Evolutionary conservation across 2,329 filamentous ascomycete genomes (phyloP), one percentile per base, ranked within the genome.

Genomic region (Bipolaris victoriae): DNA sequence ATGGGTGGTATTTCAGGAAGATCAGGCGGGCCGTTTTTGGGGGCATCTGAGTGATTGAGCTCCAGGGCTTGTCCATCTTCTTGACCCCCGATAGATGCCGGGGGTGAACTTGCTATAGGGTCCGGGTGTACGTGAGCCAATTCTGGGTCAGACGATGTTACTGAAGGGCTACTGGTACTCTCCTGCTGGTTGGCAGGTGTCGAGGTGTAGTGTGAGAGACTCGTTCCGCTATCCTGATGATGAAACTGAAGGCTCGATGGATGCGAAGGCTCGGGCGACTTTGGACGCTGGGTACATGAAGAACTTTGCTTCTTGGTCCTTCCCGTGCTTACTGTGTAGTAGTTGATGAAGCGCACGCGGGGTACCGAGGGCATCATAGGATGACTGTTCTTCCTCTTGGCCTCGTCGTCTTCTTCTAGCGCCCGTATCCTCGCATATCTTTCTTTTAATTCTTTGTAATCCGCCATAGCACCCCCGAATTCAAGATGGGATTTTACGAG

Each of bases 271-370:
- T 69, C 68, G 9, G 69, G 64, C 3, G 67, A 70, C 24, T 70
- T 71, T 1, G 63, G 61, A 5, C 68, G 67, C 11, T 69, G 62
- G 7, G 67, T 69, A 13, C 69, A 69, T 22, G 77, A 76, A 65
- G 90, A 71, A 57, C 78, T 78, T 5, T 75, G 73, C 62, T 77
- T 78, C 66, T 81, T 92, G 2, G 83, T 82, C 57, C 86, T 82
- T 3, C 92, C 92, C 9, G 89, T 89, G 63, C 90, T 92, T n/a
- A 90, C 84, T 1, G 92, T 96, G 72, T 94, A 97, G 73, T 96
- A 97, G 71, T 97, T 97, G 55, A 91, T 82, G 68, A 97, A 97
- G 15, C 92, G 84, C 10, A 95, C 85, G 50, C 88, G 81, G 2
- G 80, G 78, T 1, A 79, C 78, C 62, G 60, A 69, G 45, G 49